Conservation (phyloP, 805 yeast genomes). For the Lipomyces spencermartinsiae region DNA sequence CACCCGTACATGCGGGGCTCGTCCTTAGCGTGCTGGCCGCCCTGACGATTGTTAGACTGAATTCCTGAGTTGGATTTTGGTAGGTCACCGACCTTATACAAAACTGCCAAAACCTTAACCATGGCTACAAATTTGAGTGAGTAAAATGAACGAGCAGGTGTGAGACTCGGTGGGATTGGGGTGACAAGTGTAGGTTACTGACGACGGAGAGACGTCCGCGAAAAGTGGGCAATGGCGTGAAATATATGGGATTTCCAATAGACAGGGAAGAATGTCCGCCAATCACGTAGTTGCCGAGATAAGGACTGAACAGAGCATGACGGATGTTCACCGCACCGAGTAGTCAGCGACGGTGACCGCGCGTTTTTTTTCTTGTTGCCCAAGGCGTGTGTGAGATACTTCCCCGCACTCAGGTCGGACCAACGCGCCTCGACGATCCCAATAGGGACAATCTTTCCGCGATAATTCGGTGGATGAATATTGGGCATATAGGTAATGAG, state of each 20-base stretch:
- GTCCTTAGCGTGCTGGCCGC: slow-evolving; percentile 57
- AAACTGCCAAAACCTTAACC: slow-evolving; percentile 48
- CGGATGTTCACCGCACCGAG: too few relatives aligned
- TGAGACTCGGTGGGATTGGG: background rate
- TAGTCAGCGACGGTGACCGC: too few relatives aligned
- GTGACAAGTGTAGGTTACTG: slow-evolving; percentile 3
- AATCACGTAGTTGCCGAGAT: too few relatives aligned
- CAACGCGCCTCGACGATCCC: too few relatives aligned
- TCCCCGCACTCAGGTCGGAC: too few relatives aligned
- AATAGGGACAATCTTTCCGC: too few relatives aligned
- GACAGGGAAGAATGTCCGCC: background rate
- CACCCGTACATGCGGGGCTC: slow-evolving; percentile 70
- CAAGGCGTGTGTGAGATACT: too few relatives aligned
- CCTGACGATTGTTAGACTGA: slow-evolving; percentile 15
- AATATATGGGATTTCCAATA: background rate
- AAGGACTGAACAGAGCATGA: too few relatives aligned
- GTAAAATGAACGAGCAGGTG: too few relatives aligned
- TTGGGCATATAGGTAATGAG: too few relatives aligned
- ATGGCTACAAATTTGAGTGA: background rate
- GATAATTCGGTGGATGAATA: too few relatives aligned
- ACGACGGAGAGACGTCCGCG: background rate
- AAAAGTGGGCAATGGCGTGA: background rate
- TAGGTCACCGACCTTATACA: slow-evolving; percentile 29
- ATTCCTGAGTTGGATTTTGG: background rate
- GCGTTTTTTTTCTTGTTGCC: too few relatives aligned